Evolutionary conservation across 352 stramenopile genomes (phyloP), one percentile per base, ranked within the genome.

Genomic region (Globisporangium emineosum): DNA sequence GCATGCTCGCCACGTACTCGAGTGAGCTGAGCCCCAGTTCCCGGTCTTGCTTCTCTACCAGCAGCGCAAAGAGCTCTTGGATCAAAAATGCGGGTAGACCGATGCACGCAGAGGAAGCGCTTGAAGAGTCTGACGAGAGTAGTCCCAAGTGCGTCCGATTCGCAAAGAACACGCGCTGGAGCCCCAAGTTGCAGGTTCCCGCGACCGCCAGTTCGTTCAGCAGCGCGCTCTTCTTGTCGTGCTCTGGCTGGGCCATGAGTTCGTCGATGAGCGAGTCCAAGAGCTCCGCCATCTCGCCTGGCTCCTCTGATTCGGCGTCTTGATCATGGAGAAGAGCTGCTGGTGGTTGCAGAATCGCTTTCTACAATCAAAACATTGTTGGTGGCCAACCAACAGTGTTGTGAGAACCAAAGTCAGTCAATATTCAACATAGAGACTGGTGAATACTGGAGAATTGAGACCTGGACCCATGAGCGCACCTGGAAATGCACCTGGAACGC

Each of bases 111-210:
- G 65, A n/a, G 57, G 61, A 21, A 66, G 37, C 6, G 10, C 25
- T 42, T 23, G 25, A 25, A 40, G 19, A 25, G n/a, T 47, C 17
- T 9, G 29, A 43, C n/a, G 25, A 42, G 40, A 23, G 5, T 21
- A 9, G 9, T 29, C 6, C 45, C 29, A 76, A 21, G 17, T 69
- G 70, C 42, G 70, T 81, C 13, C 74, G 72, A 62, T 89, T 69
- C 56, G 75, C 67, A 25, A 91, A 88, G 67, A 86, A 83, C 40
- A 87, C 72, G 17, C 67, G 62, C 60, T 79, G 72, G 10, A 89
- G 65, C n/a, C 61, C 43, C 5, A 60, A 42, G 12, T 71, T 79
- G 58, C 71, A 67, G 21, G 59, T 66, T 3, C 65, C 66, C 8
- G 78, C 82, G 3, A 60, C 61, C 30, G 75, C 75, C 19, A 91